phyloP scores from a whole-genome alignment of 1,284 basidiomycete species.

The Tilletia indica region DNA sequence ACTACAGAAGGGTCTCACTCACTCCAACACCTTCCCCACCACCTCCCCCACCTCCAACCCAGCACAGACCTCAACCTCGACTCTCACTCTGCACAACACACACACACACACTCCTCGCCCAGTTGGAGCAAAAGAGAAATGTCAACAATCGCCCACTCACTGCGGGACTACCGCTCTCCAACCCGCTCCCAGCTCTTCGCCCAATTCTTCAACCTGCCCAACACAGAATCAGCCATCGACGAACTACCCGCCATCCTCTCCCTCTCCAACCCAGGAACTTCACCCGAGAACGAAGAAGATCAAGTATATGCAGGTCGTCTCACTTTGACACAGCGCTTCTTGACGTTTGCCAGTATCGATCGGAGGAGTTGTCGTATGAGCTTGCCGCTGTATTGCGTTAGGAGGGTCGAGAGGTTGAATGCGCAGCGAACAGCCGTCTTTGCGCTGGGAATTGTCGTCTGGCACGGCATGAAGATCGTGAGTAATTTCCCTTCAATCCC shows the following conservation, averaged over 20 bases:
- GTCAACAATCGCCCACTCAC: constrained; percentile 55
- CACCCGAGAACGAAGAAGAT: constrained; percentile 41
- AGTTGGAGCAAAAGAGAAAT: constrained; percentile 25
- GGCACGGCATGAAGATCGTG: constrained; percentile 86
- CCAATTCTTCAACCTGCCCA: constrained; percentile 45
- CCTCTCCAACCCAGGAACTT: constrained; percentile 36
- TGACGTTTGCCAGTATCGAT: constrained; percentile 84
- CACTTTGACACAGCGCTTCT: constrained; percentile 81
- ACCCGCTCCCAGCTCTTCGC: constrained; percentile 48
- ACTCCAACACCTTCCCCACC: no score
- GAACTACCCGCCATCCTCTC: constrained; percentile 50
- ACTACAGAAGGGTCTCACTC: no score
- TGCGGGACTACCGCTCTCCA: constrained; percentile 53
- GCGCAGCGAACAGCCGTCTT: constrained; percentile 74
- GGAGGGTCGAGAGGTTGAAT: constrained; percentile 82
- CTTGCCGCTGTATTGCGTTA: constrained; percentile 85
- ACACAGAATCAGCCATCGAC: constrained; percentile 41
- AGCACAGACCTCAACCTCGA: constrained; percentile 2
- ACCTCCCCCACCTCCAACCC: neutral
- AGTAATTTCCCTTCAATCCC: constrained; percentile 8
- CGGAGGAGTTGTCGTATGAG: constrained; percentile 82
- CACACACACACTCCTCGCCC: no score
- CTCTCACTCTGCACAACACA: no score
- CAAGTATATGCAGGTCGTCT: constrained; percentile 68
- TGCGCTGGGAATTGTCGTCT: constrained; percentile 86